A percentile compares a stretch with the other conserved stretches of the same genome.
Evolutionary conservation across 2,329 filamentous ascomycete species (phyloP).

Genomic region (Pseudocercospora pini-densiflorae): DNA sequence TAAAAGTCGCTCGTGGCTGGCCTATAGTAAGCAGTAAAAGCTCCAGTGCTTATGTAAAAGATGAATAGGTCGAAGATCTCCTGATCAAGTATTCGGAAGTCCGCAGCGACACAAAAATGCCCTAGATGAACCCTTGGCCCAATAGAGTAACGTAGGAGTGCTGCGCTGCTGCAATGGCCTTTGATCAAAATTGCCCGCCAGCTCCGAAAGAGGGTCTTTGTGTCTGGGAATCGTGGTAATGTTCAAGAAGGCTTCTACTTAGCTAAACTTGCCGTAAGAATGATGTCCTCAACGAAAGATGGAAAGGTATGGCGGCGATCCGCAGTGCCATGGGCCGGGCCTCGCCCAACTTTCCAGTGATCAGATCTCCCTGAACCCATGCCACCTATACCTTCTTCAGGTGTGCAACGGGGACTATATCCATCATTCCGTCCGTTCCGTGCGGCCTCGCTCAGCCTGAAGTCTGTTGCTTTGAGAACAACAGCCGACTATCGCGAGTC

Average conservation of each 20-base stretch:
- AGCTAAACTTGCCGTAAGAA: neutral
- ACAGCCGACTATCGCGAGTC: neutral
- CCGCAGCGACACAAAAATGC: neutral
- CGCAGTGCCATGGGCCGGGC: neutral
- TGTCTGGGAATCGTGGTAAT: neutral
- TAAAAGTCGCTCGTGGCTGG: neutral
- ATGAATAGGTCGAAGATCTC: neutral
- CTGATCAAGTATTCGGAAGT: neutral
- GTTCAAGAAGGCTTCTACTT: neutral
- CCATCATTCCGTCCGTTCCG: neutral
- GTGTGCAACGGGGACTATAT: neutral
- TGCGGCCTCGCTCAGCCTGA: neutral
- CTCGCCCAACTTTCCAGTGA: neutral
- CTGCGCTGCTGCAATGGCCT: neutral
- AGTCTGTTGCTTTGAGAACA: neutral
- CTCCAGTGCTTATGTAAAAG: neutral
- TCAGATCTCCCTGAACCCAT: neutral
- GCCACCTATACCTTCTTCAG: neutral
- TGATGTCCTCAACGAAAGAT: neutral
- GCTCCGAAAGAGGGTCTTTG: neutral
- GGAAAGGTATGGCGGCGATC: neutral
- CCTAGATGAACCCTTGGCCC: neutral
- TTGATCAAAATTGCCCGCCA: neutral
- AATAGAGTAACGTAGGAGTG: neutral
- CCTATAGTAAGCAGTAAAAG: neutral